Conservation (phyloP, 345 rosid species). For the Eucalyptus leucophloia region DNA sequence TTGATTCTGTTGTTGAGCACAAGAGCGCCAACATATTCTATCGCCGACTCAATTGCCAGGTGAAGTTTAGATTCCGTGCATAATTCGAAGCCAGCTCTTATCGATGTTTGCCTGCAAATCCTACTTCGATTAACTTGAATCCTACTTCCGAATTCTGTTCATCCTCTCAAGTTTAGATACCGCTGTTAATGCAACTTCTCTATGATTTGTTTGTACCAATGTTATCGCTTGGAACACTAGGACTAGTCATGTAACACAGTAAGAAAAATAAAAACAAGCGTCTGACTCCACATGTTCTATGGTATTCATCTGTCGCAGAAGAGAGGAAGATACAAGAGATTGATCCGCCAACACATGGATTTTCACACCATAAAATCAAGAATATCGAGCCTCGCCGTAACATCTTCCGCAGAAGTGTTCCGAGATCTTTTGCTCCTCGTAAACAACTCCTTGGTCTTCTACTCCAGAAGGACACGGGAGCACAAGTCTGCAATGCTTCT, state of each 20-base stretch:
- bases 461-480: conserved; percentile 71
- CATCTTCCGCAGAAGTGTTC: conserved; percentile 48
- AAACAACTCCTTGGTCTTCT: conserved; percentile 67
- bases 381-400: conserved; percentile 21
- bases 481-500: conserved; percentile 58
- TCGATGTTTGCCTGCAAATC: neutral
- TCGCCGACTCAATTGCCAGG: conserved; percentile 81
- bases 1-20: conserved; percentile 28
- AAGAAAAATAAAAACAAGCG: neutral
- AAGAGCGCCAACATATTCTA: conserved; percentile 52
- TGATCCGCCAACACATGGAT: conserved; percentile 65
- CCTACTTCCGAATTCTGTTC: neutral
- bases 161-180: neutral
- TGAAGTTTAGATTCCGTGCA: neutral
- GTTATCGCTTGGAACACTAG: neutral
- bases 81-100: neutral
- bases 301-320: conserved; percentile 22
- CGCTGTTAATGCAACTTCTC: neutral
- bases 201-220: neutral
- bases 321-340: conserved; percentile 79
- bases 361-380: conserved; percentile 57
- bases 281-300: neutral
- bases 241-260: neutral
- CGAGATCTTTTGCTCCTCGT: conserved; percentile 63
- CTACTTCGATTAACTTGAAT: neutral